Conservation (phyloP, 495 filamentous ascomycete genomes). For the Terfezia claveryi region DNA sequence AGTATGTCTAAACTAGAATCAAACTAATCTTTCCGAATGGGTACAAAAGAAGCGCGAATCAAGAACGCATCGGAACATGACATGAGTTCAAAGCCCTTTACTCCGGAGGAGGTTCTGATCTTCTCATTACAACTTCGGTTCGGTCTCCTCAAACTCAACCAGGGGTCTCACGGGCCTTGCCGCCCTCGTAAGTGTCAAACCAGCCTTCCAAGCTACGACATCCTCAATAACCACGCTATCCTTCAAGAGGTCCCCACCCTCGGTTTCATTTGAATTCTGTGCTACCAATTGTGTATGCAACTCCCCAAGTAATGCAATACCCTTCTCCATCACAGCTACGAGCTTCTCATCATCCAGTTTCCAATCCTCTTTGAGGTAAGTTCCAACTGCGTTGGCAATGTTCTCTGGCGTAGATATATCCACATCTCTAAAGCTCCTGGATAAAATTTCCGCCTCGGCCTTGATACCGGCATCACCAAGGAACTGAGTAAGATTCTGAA, state of each 20-base stretch:
- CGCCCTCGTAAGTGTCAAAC: conserved; percentile 11
- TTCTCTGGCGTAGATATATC: conserved; percentile 26
- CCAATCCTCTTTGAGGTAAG: conserved; percentile 30
- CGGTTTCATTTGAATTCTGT: background rate
- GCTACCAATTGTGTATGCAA: background rate
- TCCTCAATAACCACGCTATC: conserved; percentile 13
- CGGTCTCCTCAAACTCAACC: conserved; percentile 16
- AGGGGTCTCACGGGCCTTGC: conserved; percentile 16
- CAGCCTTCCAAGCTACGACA: conserved; percentile 14
- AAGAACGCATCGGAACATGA: too few relatives aligned
- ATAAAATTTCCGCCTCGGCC: conserved; percentile 25
- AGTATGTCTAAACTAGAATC: too few relatives aligned
- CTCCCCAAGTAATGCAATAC: conserved; percentile 11
- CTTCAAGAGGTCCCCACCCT: conserved; percentile 3
- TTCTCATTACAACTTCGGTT: conserved; percentile 10
- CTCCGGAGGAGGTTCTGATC: too few relatives aligned
- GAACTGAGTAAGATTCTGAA: conserved; percentile 28
- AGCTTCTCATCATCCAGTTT: conserved; percentile 25
- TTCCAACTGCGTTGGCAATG: conserved; percentile 22
- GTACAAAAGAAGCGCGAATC: too few relatives aligned
- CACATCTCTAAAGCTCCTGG: conserved; percentile 24
- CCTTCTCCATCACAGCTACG: conserved; percentile 25
- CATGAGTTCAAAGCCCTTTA: too few relatives aligned
- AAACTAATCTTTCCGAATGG: too few relatives aligned
- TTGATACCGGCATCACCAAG: conserved; percentile 30